Conservation (phyloP, 495 filamentous ascomycete genomes). For the Podospora pseudocomata region DNA sequence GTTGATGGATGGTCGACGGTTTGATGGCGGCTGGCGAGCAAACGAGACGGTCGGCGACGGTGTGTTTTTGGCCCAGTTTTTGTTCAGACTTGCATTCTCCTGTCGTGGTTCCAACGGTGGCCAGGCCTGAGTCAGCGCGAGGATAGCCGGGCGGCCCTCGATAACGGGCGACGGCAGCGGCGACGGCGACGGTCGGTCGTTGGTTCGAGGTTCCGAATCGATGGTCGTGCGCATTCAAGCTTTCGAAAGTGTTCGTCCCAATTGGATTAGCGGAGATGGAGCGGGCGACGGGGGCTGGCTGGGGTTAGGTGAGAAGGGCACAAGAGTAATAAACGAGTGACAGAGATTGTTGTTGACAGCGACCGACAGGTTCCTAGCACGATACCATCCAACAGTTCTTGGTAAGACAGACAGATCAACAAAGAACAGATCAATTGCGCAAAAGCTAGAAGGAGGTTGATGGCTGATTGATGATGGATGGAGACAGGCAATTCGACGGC, state of each 20-base stretch:
- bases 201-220: neutral
- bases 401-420: neutral
- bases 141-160: neutral
- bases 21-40: neutral
- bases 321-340: slow-evolving; percentile 4
- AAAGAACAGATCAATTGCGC: neutral
- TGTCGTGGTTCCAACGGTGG: neutral
- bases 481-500: neutral
- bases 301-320: neutral
- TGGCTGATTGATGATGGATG: neutral
- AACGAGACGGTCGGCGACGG: neutral
- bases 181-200: neutral
- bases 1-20: neutral
- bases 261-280: slow-evolving; percentile 1
- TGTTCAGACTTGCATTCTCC: neutral
- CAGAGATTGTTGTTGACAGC: neutral
- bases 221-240: neutral
- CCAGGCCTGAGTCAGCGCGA: neutral
- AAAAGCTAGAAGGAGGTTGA: too few relatives aligned
- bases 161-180: neutral
- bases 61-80: neutral
- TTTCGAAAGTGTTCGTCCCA: neutral
- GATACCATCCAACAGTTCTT: neutral
- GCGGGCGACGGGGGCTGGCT: neutral
- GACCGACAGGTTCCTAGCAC: slow-evolving; percentile 5